Base-by-base conservation (phyloP, 1,139 yeast genomes). In the Kodamaea sp. region DNA sequence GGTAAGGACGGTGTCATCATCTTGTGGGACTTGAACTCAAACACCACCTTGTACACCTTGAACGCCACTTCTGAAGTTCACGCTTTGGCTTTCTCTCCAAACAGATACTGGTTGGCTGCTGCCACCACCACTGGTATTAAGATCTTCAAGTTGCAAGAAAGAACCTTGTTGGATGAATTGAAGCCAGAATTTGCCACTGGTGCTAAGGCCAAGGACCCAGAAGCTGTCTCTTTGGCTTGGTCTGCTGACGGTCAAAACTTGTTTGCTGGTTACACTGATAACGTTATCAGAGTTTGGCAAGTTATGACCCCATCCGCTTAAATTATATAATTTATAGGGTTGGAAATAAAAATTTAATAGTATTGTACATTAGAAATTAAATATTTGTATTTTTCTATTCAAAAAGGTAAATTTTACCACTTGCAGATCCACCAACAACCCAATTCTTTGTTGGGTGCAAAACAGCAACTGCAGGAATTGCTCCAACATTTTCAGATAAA, bases 101-200 rank as follows among this genome's bases (percentile, higher is more conserved):
- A 88, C 95, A 90, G 98, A 85, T 94, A 88, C 94, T 92, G 98
- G 98, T 87, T 94, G 73, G 94, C 96, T 71, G 98, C 97, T 77
- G 98, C 98, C 67, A 92, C 99, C 63, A 79, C 96, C 57, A 77
- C 96, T 58, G 94, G 97, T 67, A 88, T 94, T 79, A 90, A 89
- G 89, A 85, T 94, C 81, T 92, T 83, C 88, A 89, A 90, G 84
- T 84, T 92, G 72, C 95, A 89, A 79, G 92, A 87, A 78, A 85
- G 95, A 78, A 77, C 78, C 62, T 80, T 90, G 72, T 89, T 90
- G 75, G 98, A 92, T 69, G 97, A 92, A 81, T 87, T 92, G 77
- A 89, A 86, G 79, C 97, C 97, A 69, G 98, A 92, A 79, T 87
- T 88, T 67, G 87, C 94, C 66, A 81, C 84, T 63, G 80, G 83